Conservation (phyloP, 2,329 filamentous ascomycete species). For the Aspergillus aculeatinus region DNA sequence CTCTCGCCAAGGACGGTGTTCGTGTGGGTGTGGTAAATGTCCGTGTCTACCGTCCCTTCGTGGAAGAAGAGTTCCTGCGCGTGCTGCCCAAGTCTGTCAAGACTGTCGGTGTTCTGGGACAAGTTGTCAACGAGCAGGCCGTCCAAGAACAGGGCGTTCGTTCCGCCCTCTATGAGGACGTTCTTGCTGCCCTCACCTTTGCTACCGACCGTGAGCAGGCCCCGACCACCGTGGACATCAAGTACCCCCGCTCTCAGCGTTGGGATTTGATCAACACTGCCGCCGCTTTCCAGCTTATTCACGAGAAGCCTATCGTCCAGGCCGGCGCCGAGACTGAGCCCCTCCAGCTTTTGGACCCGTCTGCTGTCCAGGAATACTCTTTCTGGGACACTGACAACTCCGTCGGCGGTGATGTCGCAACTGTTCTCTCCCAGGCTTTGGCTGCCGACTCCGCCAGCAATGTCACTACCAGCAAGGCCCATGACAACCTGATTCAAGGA, state of each 20-base stretch:
- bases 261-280: conserved; percentile 56
- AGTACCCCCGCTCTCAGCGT: conserved; percentile 74
- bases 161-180: conserved; percentile 89
- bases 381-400: conserved; percentile 92
- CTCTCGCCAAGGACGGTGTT: conserved; percentile 68
- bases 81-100: conserved; percentile 72
- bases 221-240: conserved; percentile 74
- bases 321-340: conserved; percentile 39
- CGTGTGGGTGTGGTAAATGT: conserved; percentile 88
- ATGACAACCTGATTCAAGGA: conserved; percentile 67
- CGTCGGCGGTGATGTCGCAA: conserved; percentile 62
- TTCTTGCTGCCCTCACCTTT: conserved; percentile 81
- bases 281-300: conserved; percentile 47
- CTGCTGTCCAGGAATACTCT: conserved; percentile 74
- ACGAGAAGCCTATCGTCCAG: conserved; percentile 42
- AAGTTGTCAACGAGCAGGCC: conserved; percentile 72
- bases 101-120: conserved; percentile 81
- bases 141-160: conserved; percentile 73
- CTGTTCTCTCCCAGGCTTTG: conserved; percentile 59
- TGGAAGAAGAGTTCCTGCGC: conserved; percentile 89
- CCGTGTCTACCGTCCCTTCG: conserved; percentile 89
- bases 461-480: conserved; percentile 57
- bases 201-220: conserved; percentile 63
- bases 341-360: conserved; percentile 55
- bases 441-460: conserved; percentile 62